Evolutionary conservation across 768 basidiomycete genomes (phyloP), one percentile per base, ranked within the genome.

Genomic region (Serendipita sp.): DNA sequence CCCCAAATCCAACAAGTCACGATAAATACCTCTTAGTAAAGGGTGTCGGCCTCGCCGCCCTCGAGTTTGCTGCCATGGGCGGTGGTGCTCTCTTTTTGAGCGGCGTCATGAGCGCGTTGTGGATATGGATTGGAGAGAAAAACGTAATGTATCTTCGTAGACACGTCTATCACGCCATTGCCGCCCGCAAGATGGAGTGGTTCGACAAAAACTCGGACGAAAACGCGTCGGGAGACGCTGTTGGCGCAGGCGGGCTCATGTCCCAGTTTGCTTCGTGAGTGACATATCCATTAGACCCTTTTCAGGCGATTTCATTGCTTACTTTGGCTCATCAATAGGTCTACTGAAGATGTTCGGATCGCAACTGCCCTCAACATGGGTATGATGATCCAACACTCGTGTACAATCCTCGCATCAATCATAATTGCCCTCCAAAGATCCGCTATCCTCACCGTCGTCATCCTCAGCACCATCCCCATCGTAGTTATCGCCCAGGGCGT

Each of bases 171-270:
- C 69, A 72, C 2, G 80, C 83, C 1, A 81, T 96, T 31, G 79
- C 82, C 15, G 70, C 70, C 27, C 86, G 85, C 69, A 84, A 85
- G 23, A 86, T 95, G 81, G 78, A 79, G n/a, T 96, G 94, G 93
- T 96, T 91, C 71, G 83, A 83, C 15, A 71, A 67, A 27, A 78
- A 77, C 44, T 73, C 77, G 27, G 75, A 74, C 4, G 70, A 74
- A 43, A 67, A 71, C 62, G 69, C 72, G 67, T 72, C 76, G 48
- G 74, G 73, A 50, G 76, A 79, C 37, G 79, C 82, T 44, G 75
- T 85, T 55, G 89, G 90, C 66, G 91, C 91, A 60, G 91, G 87
- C 66, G 93, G 92, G 23, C 77, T 96, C 48, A 94, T 95, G 92
- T 86, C 90, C 63, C 89, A 91, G 71, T 97, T 96, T 72, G 81